phyloP scores from a whole-genome alignment of 1,284 basidiomycete species.

The Ustanciosporium gigantosporum region DNA sequence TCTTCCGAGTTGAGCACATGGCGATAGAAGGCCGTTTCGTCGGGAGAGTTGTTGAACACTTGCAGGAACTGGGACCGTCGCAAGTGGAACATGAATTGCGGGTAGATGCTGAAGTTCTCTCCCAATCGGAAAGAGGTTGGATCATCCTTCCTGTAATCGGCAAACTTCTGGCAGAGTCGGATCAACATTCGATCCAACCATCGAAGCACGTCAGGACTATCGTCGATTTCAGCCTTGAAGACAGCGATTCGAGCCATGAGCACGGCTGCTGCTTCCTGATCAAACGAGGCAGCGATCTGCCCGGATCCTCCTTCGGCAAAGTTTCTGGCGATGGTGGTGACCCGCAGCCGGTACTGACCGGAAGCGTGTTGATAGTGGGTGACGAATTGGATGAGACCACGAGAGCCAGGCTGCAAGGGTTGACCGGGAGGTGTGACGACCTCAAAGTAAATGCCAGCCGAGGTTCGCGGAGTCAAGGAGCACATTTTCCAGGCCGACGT shows the following conservation, averaged over 20 bases:
- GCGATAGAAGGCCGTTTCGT: constrained; percentile 98
- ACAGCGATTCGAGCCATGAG: constrained; percentile 98
- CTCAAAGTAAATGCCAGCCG: constrained; percentile 94
- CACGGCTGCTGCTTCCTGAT: constrained; percentile 97
- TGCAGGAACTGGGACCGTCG: constrained; percentile 97
- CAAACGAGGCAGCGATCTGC: constrained; percentile 88
- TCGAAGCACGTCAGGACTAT: constrained; percentile 91
- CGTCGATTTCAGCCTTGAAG: constrained; percentile 99
- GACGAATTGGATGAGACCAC: constrained; percentile 96
- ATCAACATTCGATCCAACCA: constrained; percentile 99
- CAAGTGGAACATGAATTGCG: constrained; percentile 99
- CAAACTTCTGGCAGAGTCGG: constrained; percentile 97
- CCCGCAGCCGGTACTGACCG: constrained; percentile 88
- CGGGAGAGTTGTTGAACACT: constrained; percentile 99
- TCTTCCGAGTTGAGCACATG: constrained; percentile 97
- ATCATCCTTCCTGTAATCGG: constrained; percentile 98
- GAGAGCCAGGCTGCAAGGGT: constrained; percentile 84
- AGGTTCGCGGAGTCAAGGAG: constrained; percentile 82
- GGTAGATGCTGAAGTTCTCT: constrained; percentile 98
- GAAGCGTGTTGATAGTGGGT: constrained; percentile 98
- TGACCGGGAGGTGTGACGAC: constrained; percentile 98
- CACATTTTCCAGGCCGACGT: constrained; percentile 99
- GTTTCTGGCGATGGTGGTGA: constrained; percentile 93
- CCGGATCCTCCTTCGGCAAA: constrained; percentile 96
- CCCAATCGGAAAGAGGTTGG: constrained; percentile 87